phyloP scores from a whole-genome alignment of 2,329 filamentous ascomycete species.

The Clarireedia hainanense region DNA sequence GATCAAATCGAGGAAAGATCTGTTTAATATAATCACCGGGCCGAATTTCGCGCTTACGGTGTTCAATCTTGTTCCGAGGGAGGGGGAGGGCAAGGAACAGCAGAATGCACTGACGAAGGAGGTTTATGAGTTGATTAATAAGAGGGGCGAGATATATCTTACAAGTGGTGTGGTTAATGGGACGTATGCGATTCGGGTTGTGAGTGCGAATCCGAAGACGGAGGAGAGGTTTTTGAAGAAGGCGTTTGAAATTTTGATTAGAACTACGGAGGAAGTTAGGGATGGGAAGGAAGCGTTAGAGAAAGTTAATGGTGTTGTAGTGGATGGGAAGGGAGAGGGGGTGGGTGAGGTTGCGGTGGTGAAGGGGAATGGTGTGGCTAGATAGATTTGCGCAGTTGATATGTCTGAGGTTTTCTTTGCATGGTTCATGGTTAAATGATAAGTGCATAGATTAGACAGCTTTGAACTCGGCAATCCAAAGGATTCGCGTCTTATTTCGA shows the following conservation, averaged over 20 bases:
- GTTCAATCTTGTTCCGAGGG: constrained; percentile 51
- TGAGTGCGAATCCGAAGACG: constrained; percentile 61
- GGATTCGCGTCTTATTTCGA: too few species aligned
- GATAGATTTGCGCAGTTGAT: too few species aligned
- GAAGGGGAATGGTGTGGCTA: background rate
- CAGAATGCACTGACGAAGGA: constrained; percentile 63
- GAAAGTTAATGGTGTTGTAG: background rate
- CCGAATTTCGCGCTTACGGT: constrained; percentile 76
- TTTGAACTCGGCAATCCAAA: too few species aligned
- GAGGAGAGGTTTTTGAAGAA: constrained; percentile 65
- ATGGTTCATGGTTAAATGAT: too few species aligned
- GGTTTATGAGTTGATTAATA: constrained; percentile 69
- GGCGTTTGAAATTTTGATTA: constrained; percentile 67
- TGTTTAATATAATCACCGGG: constrained; percentile 68
- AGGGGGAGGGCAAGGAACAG: constrained; percentile 34
- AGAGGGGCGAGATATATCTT: constrained; percentile 69
- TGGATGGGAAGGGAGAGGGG: constrained; percentile 13
- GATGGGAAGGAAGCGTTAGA: constrained; percentile 6
- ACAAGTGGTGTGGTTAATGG: constrained; percentile 69
- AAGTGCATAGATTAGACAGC: too few species aligned
- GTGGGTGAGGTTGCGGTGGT: background rate
- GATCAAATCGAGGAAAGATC: constrained; percentile 50
- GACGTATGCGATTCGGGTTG: constrained; percentile 71
- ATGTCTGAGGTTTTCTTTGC: too few species aligned
- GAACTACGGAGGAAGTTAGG: constrained; percentile 26